Base-by-base conservation (phyloP, 225 moss, liverwort and hornwort species). In the Neckera pumila region DNA sequence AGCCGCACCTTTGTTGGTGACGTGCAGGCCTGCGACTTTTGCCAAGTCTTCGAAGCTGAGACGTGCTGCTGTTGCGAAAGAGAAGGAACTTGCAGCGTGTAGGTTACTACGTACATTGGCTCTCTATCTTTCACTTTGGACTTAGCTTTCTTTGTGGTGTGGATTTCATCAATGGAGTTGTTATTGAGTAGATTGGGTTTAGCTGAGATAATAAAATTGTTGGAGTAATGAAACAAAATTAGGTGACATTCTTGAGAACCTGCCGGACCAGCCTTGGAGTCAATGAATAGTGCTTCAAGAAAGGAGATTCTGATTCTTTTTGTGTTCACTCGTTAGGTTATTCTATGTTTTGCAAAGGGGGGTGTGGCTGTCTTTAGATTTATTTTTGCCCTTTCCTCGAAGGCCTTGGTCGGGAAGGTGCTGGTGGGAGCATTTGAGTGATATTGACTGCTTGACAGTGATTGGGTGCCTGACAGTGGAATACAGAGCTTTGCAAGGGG, bases 21-120 rank as follows among this genome's bases (percentile, higher is more conserved):
- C 31, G 70, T 89, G 80, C 94, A 98, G 98, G 90, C 98, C 98
- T 76, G 92, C 95, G 64, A 96, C 98, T 30, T 98, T 98, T 84
- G 90, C 96, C 49, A 96, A 96, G 85, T 93, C 98, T 92, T 96
- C 98, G 77, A 98, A 96, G 84, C 82, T 98, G 88, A 92, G 94
- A 88, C 98, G 98, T 85, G 89, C 92, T 92, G 98, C 94, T 87
- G 90, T 92, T 76, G 94, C 89, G 33, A 98, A 96, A 92, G 96
- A 96, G 90, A 98, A 95, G 84, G 95, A 97, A 85, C 94, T 95
- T 76, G 91, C 92, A 45, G 85, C 81, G 62, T 61, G 96, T 94
- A 92, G 60, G 89, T 82, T 88, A 42, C 28, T 69, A 56, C 58
- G 21, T 40, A 54, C 70, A 87, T 80, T n/a, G 67, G n/a, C 21